Evolutionary conservation across 805 yeast species (phyloP).

Genomic region (Candida parachauliodes): DNA sequence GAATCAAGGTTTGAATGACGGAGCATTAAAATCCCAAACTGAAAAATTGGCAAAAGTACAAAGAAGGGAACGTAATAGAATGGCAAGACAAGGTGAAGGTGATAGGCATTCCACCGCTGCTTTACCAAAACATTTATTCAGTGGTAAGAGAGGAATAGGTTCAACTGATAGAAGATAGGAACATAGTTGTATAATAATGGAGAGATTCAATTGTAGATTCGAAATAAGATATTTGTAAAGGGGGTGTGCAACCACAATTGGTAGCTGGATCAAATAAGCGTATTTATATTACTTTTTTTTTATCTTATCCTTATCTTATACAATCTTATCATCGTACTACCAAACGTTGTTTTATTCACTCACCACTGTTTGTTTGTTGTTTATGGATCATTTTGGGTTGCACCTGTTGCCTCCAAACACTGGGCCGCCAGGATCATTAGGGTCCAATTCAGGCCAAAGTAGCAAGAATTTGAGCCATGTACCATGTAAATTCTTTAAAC

Average conservation of each 20-base stretch:
- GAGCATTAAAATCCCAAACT: constrained; percentile 76
- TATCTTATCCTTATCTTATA: background rate
- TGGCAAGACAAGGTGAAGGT: constrained; percentile 92
- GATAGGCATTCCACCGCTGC: constrained; percentile 86
- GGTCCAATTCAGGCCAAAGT: constrained; percentile 11
- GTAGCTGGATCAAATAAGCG: background rate
- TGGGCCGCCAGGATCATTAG: constrained; percentile 31
- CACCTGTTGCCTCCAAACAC: constrained; percentile 33
- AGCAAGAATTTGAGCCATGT: constrained; percentile 76
- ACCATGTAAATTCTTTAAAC: constrained; percentile 90
- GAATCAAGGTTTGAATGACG: constrained; percentile 82
- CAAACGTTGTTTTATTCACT: background rate
- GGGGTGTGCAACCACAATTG: background rate
- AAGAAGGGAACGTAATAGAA: constrained; percentile 90
- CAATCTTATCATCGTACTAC: background rate
- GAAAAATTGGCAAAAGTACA: constrained; percentile 83
- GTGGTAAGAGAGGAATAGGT: constrained; percentile 97
- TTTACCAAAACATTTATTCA: constrained; percentile 88
- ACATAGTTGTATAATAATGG: no score
- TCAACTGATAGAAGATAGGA: constrained; percentile 80
- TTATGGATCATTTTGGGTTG: constrained; percentile 13
- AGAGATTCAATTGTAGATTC: no score
- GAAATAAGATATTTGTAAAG: background rate
- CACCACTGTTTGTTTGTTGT: background rate
- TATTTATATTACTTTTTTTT: background rate